These are phyloP conservation scores for Starmerella cellae DNA, from an alignment of 805 yeast species.

Conservation along the genomic window DNA sequence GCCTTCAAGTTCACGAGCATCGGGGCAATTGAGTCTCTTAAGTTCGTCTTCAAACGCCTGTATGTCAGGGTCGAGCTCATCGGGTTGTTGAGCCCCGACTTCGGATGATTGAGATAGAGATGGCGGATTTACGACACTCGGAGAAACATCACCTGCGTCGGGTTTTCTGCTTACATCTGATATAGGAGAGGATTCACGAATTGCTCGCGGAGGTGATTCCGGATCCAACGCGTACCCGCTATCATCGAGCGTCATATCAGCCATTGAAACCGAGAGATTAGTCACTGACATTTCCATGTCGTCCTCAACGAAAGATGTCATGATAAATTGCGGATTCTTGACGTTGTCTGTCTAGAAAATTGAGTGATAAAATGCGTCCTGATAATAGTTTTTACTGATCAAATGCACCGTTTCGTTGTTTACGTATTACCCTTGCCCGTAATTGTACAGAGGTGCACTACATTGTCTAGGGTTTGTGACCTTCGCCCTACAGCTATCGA, in stretches of 20 bases:
- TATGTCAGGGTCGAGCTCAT: not conserved
- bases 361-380: too few relatives aligned
- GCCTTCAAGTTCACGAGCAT: not conserved
- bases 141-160: not conserved
- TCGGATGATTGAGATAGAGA: not conserved
- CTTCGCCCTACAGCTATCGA: too few relatives aligned
- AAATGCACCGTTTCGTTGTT: too few relatives aligned
- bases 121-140: not conserved
- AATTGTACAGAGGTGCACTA: too few relatives aligned
- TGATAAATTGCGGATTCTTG: too few relatives aligned
- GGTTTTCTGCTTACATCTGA: not conserved
- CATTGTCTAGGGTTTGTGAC: too few relatives aligned
- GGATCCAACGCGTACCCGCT: not conserved
- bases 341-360: too few relatives aligned
- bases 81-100: not conserved
- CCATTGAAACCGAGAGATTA: not conserved
- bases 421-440: not conserved
- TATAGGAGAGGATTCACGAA: not conserved
- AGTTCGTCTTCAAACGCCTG: conserved; percentile 2
- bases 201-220: not conserved
- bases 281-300: not conserved
- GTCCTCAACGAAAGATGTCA: not conserved
- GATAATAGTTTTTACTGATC: too few relatives aligned
- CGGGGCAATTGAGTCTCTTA: not conserved
- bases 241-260: not conserved